These are phyloP conservation scores for Xylaria cubensis DNA, from an alignment of 495 filamentous ascomycete species.

Conservation along the genomic window DNA sequence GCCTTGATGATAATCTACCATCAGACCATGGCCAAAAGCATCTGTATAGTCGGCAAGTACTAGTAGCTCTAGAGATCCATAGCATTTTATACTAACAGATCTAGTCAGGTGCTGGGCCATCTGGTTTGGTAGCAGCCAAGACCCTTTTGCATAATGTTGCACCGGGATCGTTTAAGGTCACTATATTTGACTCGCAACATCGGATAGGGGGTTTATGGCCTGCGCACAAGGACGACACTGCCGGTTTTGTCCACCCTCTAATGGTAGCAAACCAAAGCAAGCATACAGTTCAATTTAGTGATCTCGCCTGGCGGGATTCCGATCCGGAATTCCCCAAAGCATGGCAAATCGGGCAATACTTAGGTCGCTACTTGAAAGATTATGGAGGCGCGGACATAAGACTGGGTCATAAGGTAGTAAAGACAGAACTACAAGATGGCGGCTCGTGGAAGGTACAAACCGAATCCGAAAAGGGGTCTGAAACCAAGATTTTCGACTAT, in stretches of 20 bases:
- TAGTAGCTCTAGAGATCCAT: conserved; percentile 4
- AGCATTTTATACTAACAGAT: background rate
- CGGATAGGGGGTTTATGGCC: conserved; percentile 83
- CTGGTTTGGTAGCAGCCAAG: conserved; percentile 83
- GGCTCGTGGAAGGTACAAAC: conserved; percentile 63
- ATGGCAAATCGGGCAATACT: conserved; percentile 76
- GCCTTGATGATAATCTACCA: background rate
- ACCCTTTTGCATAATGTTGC: conserved; percentile 69
- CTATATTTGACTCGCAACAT: conserved; percentile 70
- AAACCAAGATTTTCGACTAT: conserved; percentile 67
- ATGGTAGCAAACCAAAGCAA: conserved; percentile 83
- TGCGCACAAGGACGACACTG: conserved; percentile 45
- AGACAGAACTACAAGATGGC: conserved; percentile 46
- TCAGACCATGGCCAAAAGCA: conserved; percentile 55
- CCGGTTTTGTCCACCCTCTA: conserved; percentile 63
- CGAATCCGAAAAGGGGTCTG: conserved; percentile 37
- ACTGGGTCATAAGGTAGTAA: conserved; percentile 60
- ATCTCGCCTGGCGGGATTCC: conserved; percentile 68
- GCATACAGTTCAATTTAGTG: conserved; percentile 81
- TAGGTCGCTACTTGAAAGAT: conserved; percentile 64
- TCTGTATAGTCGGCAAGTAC: conserved; percentile 70
- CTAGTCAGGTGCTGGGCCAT: conserved; percentile 73
- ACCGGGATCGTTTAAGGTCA: conserved; percentile 66
- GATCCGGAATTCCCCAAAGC: conserved; percentile 73
- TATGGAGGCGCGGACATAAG: conserved; percentile 60